Evolutionary conservation across 306 rosid species (phyloP).

Genomic region (Sechiopsis laciniata): DNA sequence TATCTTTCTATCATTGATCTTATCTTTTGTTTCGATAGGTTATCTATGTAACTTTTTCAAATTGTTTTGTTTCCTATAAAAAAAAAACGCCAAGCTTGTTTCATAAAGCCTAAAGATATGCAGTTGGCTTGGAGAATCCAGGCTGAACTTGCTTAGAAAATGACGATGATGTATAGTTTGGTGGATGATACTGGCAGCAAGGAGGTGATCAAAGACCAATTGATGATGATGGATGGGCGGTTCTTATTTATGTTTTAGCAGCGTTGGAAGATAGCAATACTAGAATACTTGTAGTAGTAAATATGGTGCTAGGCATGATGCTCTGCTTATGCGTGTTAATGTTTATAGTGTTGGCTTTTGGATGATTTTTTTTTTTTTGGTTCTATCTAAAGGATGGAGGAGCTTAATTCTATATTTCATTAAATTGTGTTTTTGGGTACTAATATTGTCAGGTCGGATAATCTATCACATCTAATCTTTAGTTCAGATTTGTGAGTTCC

Average conservation of each 20-base stretch:
- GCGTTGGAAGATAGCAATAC: slow-evolving; percentile 11
- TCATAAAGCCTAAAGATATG: slow-evolving; percentile 87
- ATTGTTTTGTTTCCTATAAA: too few relatives aligned
- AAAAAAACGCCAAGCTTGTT: slow-evolving; percentile 53
- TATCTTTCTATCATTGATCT: too few relatives aligned
- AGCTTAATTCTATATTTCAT: slow-evolving; percentile 16
- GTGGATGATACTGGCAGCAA: slow-evolving; percentile 38
- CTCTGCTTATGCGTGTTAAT: slow-evolving; percentile 15
- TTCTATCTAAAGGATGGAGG: not conserved
- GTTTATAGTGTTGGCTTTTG: slow-evolving; percentile 12
- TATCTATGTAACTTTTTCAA: too few relatives aligned
- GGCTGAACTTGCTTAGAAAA: slow-evolving; percentile 71
- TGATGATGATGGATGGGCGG: not conserved
- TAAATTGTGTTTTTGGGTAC: slow-evolving; percentile 13
- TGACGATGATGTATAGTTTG: too few relatives aligned
- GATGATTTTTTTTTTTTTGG: not conserved
- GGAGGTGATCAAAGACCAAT: slow-evolving; percentile 14
- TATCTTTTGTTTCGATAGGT: too few relatives aligned
- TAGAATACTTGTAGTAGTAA: slow-evolving; percentile 14
- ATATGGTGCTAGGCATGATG: slow-evolving; percentile 3
- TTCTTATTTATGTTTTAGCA: not conserved
- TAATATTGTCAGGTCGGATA: slow-evolving; percentile 22
- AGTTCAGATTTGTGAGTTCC: slow-evolving; percentile 1
- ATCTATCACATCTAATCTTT: slow-evolving; percentile 41
- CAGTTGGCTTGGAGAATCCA: slow-evolving; percentile 84